Percentiles rank a stretch among this genome's conserved stretches.
phyloP scores from a whole-genome alignment of 331 rosid species.

The Quercus tomentella region DNA sequence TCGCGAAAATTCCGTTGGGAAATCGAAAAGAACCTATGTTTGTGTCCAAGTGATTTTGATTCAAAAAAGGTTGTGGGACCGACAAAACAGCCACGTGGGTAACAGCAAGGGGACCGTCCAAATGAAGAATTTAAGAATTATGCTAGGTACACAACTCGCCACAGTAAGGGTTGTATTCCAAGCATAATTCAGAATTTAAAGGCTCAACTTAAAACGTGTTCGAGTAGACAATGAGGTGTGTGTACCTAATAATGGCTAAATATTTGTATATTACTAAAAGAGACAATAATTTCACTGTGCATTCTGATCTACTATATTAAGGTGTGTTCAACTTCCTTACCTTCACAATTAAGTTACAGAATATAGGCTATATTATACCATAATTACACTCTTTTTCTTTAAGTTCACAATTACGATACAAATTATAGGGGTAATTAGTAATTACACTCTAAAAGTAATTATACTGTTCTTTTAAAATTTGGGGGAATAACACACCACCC shows the following conservation, averaged over 20 bases:
- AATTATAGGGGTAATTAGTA: no score
- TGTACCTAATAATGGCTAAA: background rate
- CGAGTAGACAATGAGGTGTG: background rate
- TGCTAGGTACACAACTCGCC: no score
- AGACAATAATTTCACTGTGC: no score
- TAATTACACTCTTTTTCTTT: no score
- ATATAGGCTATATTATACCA: no score
- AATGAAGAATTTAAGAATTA: background rate
- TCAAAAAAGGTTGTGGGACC: conserved; percentile 14
- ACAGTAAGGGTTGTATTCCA: rapidly evolving
- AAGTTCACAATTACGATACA: no score
- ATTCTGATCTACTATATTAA: no score
- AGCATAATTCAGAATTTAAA: background rate
- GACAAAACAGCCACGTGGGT: conserved; percentile 48
- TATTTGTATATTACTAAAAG: no score
- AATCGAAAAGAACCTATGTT: background rate
- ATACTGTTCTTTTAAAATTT: no score
- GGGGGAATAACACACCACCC: rapidly evolving
- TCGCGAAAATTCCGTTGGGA: conserved; percentile 2
- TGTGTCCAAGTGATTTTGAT: background rate
- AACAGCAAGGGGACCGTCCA: conserved; percentile 10
- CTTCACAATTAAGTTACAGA: no score
- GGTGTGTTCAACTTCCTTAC: no score
- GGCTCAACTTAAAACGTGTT: background rate
- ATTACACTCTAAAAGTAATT: no score